Base-by-base conservation (phyloP, 2,329 filamentous ascomycete genomes). In the Sporothrix brunneoviolacea region DNA sequence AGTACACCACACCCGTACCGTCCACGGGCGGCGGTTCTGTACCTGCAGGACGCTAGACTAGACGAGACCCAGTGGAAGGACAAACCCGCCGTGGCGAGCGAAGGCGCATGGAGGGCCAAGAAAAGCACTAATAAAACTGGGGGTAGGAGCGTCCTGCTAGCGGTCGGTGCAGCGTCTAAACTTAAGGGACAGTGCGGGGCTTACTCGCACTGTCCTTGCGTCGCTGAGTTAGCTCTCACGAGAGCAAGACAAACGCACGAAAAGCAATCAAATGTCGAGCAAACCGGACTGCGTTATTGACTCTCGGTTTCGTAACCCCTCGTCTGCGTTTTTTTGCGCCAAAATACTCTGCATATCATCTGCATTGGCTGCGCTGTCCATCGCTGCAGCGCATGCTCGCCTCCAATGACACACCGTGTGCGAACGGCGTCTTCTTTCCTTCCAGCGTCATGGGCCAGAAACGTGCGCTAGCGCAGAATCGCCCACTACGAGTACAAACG, bases 31-130 rank as follows among this genome's bases (percentile, higher is more conserved):
- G n/a, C 8, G 39, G 21, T 28, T 8, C 15, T 28, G 48, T 46
- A 46, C 49, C 49, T 51, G 49, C 49, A 51, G 49, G 36, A 51
- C 49, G 36, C 42, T 51, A 51, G n/a, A 38, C 15, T 12, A 12
- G 13, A 32, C 24, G 24, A 10, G 24, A 28, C n/a, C 10, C 24
- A 28, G 24, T 28, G 36, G 15, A 36, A 6, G 4, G 21, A 16
- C 27, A 32, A 30, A 10, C 15, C 37, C 28, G 18, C 28, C 9
- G 36, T 35, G 36, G 36, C 37, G 35, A 18, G 40, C 40, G 4
- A 33, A 33, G 7, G 30, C 2, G 16, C 15, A n/a, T n/a, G n/a
- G n/a, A n/a, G n/a, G n/a, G 9, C 15, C 28, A 30, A 32, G 8
- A 30, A 8, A 35, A 38, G 7, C 21, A 16, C 13, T 5, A 12